Conservation (phyloP, 805 yeast species). For the Cyberlindnera maritima region DNA sequence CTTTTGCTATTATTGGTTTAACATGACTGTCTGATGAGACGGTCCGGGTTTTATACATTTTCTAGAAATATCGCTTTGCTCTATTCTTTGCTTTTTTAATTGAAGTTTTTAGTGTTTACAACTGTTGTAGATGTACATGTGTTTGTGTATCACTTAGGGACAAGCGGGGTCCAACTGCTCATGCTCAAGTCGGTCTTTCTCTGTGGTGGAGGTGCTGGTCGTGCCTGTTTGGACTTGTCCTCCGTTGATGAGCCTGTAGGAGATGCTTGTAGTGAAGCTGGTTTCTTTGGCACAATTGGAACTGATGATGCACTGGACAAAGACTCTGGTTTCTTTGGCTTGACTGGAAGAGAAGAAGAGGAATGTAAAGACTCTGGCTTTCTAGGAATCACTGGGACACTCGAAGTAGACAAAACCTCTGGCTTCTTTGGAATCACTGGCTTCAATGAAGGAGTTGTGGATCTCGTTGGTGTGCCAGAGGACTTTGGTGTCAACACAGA, state of each 20-base stretch:
- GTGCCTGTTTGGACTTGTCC: not conserved
- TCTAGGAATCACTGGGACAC: conserved; percentile 7
- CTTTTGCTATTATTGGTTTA: not conserved
- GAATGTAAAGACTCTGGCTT: conserved; percentile 3
- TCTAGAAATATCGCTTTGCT: not conserved
- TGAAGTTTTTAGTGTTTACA: not conserved
- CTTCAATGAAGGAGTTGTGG: conserved; percentile 14
- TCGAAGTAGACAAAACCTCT: conserved; percentile 2
- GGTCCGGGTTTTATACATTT: conserved; percentile 4
- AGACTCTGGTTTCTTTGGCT: too few relatives aligned
- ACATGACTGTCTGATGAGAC: not conserved
- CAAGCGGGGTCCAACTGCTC: conserved; percentile 23
- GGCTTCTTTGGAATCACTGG: conserved; percentile 14
- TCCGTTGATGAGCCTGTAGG: conserved; percentile 3
- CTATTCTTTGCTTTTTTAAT: not conserved
- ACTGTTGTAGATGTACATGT: too few relatives aligned
- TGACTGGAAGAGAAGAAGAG: not conserved
- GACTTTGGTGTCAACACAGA: conserved; percentile 34
- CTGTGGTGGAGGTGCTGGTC: conserved; percentile 20
- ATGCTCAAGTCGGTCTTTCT: conserved; percentile 12
- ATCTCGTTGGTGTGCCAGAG: conserved; percentile 22
- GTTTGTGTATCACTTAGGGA: conserved; percentile 14
- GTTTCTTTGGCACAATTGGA: conserved; percentile 3
- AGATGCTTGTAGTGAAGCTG: conserved; percentile 2
- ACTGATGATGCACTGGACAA: not conserved